Base-by-base conservation (phyloP, 2,329 filamentous ascomycete genomes). In the Geosmithia morbida region DNA sequence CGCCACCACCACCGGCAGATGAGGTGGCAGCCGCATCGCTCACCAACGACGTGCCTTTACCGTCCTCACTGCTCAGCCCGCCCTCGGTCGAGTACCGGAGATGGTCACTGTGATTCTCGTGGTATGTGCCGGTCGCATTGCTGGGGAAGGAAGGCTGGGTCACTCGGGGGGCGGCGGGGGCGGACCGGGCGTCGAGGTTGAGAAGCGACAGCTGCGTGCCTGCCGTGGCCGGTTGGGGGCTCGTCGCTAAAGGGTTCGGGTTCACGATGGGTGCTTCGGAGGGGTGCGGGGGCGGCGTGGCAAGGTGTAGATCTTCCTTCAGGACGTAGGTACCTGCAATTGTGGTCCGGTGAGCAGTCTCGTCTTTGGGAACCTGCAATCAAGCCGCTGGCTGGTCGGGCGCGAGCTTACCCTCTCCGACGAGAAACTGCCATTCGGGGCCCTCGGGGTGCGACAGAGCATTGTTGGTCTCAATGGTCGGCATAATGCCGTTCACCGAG, bases 401-500 rank as follows among this genome's bases (percentile, higher is more conserved):
- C 7, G 6, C 29, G 29, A 6, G 48, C 53, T 51, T 50, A 86
- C 88, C 92, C 79, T 98, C 92, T 63, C 90, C 92, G 44, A 90
- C 88, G 42, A 95, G 80, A 55, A 98, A 82, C 61, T 94, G 86
- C 65, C 87, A 87, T 56, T 95, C 89, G 20, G 85, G 77, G 5
- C 86, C 86, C 37, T 80, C 79, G 20, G 87, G 90, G 57, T 85
- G 84, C 49, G 78, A 79, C 51, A 98, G 70, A 40, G 81, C 83
- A 61, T 97, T 98, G 66, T 92, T 94, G 47, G 90, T 96, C 73
- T 98, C 92, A 59, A 95, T 83, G 63, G 94, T 78, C 39, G 85
- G 83, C 39, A 79, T 72, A 46, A 79, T 72, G 61, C 82, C 74
- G 51, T 81, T 81, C 58, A 81, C 76, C 53, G 79, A 79, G 48